Evolutionary conservation across 1,139 yeast genomes (phyloP).

Genomic region (Yamadazyma sp.): DNA sequence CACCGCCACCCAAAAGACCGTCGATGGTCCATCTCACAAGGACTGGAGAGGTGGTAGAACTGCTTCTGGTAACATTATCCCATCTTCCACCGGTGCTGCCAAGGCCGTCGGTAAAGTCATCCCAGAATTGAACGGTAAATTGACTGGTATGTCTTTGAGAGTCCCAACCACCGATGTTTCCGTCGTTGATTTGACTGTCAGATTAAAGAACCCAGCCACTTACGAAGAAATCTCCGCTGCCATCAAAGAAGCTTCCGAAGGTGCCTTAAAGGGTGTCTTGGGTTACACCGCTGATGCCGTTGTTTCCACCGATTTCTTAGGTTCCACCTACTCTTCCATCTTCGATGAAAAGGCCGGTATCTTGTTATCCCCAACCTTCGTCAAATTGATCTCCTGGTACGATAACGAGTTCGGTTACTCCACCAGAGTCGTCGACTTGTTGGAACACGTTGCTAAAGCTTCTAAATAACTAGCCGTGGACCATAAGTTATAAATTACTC

Average conservation of each 20-base stretch:
- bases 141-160: constrained; percentile 87
- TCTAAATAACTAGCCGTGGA: constrained; percentile 27
- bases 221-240: constrained; percentile 76
- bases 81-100: constrained; percentile 92
- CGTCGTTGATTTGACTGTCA: constrained; percentile 50
- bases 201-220: constrained; percentile 67
- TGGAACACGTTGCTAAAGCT: constrained; percentile 67
- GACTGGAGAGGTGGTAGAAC: constrained; percentile 97
- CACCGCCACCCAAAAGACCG: constrained; percentile 90
- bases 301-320: constrained; percentile 81
- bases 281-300: constrained; percentile 88
- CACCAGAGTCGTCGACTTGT: constrained; percentile 85
- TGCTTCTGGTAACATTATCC: constrained; percentile 87
- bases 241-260: constrained; percentile 68
- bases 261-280: constrained; percentile 69
- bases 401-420: constrained; percentile 93
- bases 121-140: constrained; percentile 84
- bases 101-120: constrained; percentile 91
- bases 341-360: constrained; percentile 87
- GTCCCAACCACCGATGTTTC: constrained; percentile 88
- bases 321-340: constrained; percentile 76
- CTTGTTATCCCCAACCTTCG: constrained; percentile 77
- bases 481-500: constrained; percentile 4
- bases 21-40: constrained; percentile 89
- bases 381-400: constrained; percentile 87